Base-by-base conservation (phyloP, 768 basidiomycete genomes). In the Tephrocybe sp. region DNA sequence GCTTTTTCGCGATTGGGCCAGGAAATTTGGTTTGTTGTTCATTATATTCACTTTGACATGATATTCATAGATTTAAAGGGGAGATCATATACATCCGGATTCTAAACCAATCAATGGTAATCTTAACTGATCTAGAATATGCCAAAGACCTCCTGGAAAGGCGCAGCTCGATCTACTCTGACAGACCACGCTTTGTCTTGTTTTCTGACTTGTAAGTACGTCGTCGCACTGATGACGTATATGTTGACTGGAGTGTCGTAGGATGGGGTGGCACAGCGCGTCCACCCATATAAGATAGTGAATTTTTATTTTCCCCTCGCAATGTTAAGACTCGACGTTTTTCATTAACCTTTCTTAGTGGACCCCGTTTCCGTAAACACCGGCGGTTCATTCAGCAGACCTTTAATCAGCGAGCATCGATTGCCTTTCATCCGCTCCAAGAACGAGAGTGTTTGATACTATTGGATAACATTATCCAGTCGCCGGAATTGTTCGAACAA, bases 91-190 rank as follows among this genome's bases (percentile, higher is more conserved):
- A 74, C 48, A 46, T 73, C 42, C 61, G 62, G 31, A 49, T 79
- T 21, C 61, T 83, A 21, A 71, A 75, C 19, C 73, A 74, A 45
- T 69, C 74, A 7, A 71, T 79, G 59, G 55, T 83, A 39, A 64
- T 84, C 45, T 62, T 85, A 25, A 82, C 76, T 61, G 74, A 72
- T 49, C 52, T 66, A 53, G 67, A 73, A 50, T 73, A 70, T 5
- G 70, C 72, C 27, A 68, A 69, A 9, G 78, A 76, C 44, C 62
- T 84, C 18, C 65, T 84, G 22, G 80, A 82, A 34, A 80, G 73
- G 57, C 71, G 78, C 42, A 74, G 80, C 44, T 58, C 72, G n/a
- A 77, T 78, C 38, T 82, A 80, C 56, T 81, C 80, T 12, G 71
- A 79, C 61, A 70, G 76, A 26, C 77, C 75, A 42, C 67, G 73